phyloP scores from a whole-genome alignment of 2,329 filamentous ascomycete species.

The Ceratocystis eucalypticola region DNA sequence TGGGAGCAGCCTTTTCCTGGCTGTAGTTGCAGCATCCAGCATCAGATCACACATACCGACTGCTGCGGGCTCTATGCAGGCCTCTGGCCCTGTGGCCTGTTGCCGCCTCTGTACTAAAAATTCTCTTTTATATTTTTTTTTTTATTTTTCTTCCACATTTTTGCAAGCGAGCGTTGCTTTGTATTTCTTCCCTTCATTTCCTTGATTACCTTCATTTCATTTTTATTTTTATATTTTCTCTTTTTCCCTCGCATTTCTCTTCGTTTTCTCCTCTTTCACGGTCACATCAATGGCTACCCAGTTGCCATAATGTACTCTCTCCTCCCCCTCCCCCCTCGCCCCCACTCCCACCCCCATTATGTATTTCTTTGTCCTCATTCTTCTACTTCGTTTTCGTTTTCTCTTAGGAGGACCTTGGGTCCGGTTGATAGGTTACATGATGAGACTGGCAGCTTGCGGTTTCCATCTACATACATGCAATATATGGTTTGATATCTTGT shows the following conservation, averaged over 20 bases:
- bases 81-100: too few species aligned
- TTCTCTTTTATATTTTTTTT: neutral
- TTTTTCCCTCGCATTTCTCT: neutral
- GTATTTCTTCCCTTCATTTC: neutral
- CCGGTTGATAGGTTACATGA: neutral
- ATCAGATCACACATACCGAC: too few species aligned
- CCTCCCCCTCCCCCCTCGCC: neutral
- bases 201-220: neutral
- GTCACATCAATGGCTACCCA: neutral
- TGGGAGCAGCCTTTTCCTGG: constrained; percentile 2
- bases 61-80: too few species aligned
- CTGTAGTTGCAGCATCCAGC: neutral
- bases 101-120: neutral
- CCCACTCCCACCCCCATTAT: neutral
- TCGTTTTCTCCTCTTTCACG: neutral
- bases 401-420: neutral
- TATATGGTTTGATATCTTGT: neutral
- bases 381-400: neutral
- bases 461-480: neutral
- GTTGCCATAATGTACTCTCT: neutral
- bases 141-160: constrained; percentile 2
- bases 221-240: neutral
- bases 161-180: constrained; percentile 10
- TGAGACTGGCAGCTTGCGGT: neutral
- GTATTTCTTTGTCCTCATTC: neutral